These are phyloP conservation scores for Daldinia childiae DNA, from an alignment of 495 filamentous ascomycete genomes.

Conservation along the genomic window DNA sequence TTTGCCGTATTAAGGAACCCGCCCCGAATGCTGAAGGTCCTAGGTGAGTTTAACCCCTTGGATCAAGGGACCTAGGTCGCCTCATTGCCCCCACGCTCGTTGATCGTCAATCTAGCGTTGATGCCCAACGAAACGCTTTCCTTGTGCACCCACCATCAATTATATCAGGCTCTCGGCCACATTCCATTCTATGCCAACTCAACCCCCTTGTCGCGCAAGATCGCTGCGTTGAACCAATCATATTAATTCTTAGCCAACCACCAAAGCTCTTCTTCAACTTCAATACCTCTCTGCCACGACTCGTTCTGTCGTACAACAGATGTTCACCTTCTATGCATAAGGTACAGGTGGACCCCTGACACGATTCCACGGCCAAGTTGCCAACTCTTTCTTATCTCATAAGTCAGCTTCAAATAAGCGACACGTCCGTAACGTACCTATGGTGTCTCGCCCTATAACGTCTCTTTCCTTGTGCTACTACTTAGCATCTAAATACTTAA, in stretches of 20 bases:
- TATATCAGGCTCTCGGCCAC: slow-evolving; percentile 32
- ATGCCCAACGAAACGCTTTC: slow-evolving; percentile 35
- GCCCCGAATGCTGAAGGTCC: slow-evolving; percentile 14
- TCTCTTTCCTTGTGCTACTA: not conserved
- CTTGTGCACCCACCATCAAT: slow-evolving; percentile 24
- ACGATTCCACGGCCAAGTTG: slow-evolving; percentile 18
- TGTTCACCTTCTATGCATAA: slow-evolving; percentile 33
- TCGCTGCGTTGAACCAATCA: slow-evolving; percentile 30
- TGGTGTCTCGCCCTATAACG: slow-evolving; percentile 3
- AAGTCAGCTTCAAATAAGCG: slow-evolving; percentile 3
- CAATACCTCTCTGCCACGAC: slow-evolving; percentile 31
- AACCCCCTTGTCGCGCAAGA: slow-evolving; percentile 26
- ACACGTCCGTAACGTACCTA: slow-evolving; percentile 11
- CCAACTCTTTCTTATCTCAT: slow-evolving; percentile 16
- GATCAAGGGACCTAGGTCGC: slow-evolving; percentile 26
- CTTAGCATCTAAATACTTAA: not conserved
- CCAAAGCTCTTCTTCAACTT: slow-evolving; percentile 15
- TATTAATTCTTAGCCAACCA: slow-evolving; percentile 15
- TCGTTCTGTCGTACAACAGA: slow-evolving; percentile 43
- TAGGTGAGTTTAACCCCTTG: slow-evolving; percentile 26
- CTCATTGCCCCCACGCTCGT: slow-evolving; percentile 31
- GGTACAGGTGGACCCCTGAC: slow-evolving; percentile 32
- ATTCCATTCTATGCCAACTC: slow-evolving; percentile 39
- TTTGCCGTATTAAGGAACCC: slow-evolving; percentile 13
- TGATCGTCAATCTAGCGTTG: slow-evolving; percentile 41